A percentile compares a stretch with the other conserved stretches of the same genome.
These are phyloP conservation scores for Cruciata laevipes DNA, from an alignment of 257 asterid species.

Conservation along the genomic window DNA sequence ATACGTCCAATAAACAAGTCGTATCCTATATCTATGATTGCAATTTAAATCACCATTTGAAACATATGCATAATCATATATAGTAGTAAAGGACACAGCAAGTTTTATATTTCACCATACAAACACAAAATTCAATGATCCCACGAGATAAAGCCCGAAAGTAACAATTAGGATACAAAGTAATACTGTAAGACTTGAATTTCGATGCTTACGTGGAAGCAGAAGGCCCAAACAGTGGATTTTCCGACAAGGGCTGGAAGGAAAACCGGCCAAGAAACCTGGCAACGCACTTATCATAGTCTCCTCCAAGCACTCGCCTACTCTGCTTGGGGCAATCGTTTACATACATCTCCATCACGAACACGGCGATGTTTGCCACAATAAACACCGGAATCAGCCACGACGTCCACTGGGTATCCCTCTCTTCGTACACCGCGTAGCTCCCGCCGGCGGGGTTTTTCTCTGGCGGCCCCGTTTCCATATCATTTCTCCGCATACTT, in stretches of 20 bases:
- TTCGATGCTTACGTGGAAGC: conserved; percentile 55
- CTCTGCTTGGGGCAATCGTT: conserved; percentile 62
- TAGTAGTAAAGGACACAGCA: background rate
- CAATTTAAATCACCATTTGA: background rate
- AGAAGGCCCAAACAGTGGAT: conserved; percentile 90
- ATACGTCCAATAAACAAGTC: too few relatives aligned
- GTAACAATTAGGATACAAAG: background rate
- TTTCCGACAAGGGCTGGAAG: conserved; percentile 71
- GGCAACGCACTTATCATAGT: conserved; percentile 41
- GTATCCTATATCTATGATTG: background rate
- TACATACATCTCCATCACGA: conserved; percentile 57
- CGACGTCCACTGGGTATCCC: conserved; percentile 56
- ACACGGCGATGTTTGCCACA: conserved; percentile 51
- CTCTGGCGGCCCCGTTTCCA: conserved; percentile 45
- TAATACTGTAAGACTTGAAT: background rate
- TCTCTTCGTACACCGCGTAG: conserved; percentile 22
- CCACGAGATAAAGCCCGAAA: background rate
- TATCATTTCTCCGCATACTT: conserved; percentile 46
- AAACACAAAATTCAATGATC: background rate
- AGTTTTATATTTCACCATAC: background rate
- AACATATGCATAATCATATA: background rate
- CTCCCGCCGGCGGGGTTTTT: conserved; percentile 23
- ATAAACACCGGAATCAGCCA: conserved; percentile 75
- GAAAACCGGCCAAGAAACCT: conserved; percentile 73
- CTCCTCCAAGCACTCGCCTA: conserved; percentile 8